Conservation (phyloP, 805 yeast genomes). For the Danielozyma ontarioensis region DNA sequence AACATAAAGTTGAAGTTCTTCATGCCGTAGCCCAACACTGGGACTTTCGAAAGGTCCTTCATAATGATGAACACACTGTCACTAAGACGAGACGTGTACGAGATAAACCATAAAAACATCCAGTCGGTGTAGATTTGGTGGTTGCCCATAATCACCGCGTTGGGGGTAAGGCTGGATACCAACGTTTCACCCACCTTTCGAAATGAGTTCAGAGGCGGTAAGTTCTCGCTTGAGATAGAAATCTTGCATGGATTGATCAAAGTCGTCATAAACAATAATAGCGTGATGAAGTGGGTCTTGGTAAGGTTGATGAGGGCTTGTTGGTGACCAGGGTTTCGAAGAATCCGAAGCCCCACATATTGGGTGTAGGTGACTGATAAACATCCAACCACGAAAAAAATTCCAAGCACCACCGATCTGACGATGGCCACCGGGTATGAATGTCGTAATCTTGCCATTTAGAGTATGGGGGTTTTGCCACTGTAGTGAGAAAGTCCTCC, state of each 20-base stretch:
- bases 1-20: conserved; percentile 69
- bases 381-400: conserved; percentile 19
- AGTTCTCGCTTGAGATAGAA: conserved; percentile 43
- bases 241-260: conserved; percentile 50
- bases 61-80: conserved; percentile 68
- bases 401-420: conserved; percentile 17
- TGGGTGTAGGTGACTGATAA: conserved; percentile 47
- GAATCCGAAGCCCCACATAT: conserved; percentile 26
- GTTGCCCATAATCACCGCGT: conserved; percentile 71
- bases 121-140: conserved; percentile 95
- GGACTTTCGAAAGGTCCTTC: conserved; percentile 72
- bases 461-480: no score
- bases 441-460: background rate
- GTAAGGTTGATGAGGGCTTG: conserved; percentile 47
- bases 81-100: conserved; percentile 62
- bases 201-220: conserved; percentile 30
- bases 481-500: no score
- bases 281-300: conserved; percentile 51
- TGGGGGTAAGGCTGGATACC: conserved; percentile 32
- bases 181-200: conserved; percentile 14
- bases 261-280: conserved; percentile 48
- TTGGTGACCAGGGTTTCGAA: conserved; percentile 22
- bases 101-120: conserved; percentile 84
- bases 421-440: conserved; percentile 11
- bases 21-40: conserved; percentile 87